Conservation (phyloP, 2,329 filamentous ascomycete species). For the Fusarium annulatum region DNA sequence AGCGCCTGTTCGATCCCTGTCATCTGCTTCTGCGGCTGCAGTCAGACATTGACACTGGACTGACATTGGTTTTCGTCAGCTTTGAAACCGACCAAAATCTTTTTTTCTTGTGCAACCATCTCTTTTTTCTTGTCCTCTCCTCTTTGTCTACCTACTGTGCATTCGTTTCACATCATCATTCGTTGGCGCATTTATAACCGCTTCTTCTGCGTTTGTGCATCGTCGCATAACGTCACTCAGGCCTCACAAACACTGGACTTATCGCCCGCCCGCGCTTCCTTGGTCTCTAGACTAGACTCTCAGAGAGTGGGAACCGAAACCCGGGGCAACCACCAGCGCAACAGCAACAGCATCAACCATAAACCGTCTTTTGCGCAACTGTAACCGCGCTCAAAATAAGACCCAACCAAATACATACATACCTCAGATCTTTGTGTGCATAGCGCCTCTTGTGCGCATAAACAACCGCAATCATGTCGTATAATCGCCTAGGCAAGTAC, state of each 20-base stretch:
- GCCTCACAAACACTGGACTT: constrained; percentile 8
- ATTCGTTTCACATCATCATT: constrained; percentile 15
- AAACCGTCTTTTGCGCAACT: constrained; percentile 10
- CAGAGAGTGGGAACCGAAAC: constrained; percentile 26
- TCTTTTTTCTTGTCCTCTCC: background rate
- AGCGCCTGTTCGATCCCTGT: constrained; percentile 26
- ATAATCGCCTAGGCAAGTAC: constrained; percentile 77
- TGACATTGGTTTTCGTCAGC: constrained; percentile 41
- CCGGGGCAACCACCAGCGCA: constrained; percentile 41
- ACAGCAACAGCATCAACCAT: background rate
- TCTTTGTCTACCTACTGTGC: constrained; percentile 5
- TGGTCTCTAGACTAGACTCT: background rate
- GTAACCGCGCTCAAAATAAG: background rate
- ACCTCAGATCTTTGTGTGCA: constrained; percentile 8
- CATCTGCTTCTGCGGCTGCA: constrained; percentile 11
- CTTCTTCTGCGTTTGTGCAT: constrained; percentile 7
- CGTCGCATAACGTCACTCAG: constrained; percentile 22
- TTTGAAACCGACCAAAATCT: constrained; percentile 35
- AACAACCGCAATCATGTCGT: constrained; percentile 67
- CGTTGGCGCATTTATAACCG: background rate
- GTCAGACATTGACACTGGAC: constrained; percentile 10
- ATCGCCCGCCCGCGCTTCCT: background rate
- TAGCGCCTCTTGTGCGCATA: constrained; percentile 42
- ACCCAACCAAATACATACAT: constrained; percentile 16
- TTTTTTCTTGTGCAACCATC: constrained; percentile 21